These are phyloP conservation scores for Pseudomassariella vexata DNA, from an alignment of 2,329 filamentous ascomycete species.

Conservation along the genomic window DNA sequence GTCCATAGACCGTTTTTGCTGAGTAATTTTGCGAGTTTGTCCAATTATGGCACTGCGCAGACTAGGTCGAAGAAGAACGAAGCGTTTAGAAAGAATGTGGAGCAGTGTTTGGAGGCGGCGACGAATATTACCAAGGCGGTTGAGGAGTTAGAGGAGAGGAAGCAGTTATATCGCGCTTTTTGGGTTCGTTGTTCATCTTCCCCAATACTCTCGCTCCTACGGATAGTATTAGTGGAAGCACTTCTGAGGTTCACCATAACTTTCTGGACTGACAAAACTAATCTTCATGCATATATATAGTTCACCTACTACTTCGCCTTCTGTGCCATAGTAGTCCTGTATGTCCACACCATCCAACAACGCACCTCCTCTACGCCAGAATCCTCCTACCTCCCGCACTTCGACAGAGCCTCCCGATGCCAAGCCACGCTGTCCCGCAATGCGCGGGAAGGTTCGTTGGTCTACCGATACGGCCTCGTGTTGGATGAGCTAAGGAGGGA, in stretches of 20 bases:
- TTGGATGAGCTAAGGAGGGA: no score
- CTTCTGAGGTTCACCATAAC: no score
- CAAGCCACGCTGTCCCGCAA: no score
- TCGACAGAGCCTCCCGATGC: no score
- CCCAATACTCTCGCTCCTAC: no score
- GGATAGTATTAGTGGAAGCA: no score
- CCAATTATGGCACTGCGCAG: constrained; percentile 12
- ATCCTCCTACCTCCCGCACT: constrained; percentile 51
- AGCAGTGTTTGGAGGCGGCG: constrained; percentile 31
- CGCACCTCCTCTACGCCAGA: constrained; percentile 15
- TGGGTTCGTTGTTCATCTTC: no score
- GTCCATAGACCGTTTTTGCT: constrained; percentile 25
- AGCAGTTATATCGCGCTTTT: constrained; percentile 32
- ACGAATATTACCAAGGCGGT: constrained; percentile 31
- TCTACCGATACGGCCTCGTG: no score
- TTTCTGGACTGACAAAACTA: no score
- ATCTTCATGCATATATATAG: no score
- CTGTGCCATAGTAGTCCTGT: constrained; percentile 18
- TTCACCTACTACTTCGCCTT: constrained; percentile 19
- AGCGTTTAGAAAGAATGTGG: constrained; percentile 19
- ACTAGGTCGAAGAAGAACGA: constrained; percentile 7
- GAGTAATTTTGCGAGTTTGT: constrained; percentile 17
- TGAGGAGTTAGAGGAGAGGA: constrained; percentile 27
- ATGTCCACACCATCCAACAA: constrained; percentile 17
- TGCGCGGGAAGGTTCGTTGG: no score